phyloP scores from a whole-genome alignment of 345 rosid species.

The Eucalyptus caleyi region DNA sequence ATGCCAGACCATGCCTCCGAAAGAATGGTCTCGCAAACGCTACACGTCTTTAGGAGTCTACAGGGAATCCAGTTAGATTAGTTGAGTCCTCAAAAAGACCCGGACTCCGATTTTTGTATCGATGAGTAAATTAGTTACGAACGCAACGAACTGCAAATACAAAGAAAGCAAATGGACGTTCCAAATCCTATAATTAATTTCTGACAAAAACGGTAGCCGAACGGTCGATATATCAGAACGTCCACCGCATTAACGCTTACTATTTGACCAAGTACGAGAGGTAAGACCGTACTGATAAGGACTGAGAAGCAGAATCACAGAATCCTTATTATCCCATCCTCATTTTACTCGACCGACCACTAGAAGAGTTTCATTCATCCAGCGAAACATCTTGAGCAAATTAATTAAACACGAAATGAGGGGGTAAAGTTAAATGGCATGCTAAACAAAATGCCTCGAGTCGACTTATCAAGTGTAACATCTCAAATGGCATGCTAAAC shows the following conservation, averaged over 20 bases:
- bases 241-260: not conserved
- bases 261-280: not conserved
- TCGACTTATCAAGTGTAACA: not conserved
- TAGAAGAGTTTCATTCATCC: not conserved
- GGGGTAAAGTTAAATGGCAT: not conserved
- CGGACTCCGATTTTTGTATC: not conserved
- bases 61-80: not conserved
- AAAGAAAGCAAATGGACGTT: not conserved
- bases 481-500: not conserved
- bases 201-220: not conserved
- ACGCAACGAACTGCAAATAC: not conserved
- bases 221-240: not conserved
- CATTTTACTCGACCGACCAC: not conserved
- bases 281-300: not conserved
- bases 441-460: not conserved
- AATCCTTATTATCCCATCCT: not conserved
- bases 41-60: not conserved
- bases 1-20: not conserved
- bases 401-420: not conserved
- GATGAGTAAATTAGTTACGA: not conserved
- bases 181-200: not conserved
- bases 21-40: not conserved
- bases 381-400: not conserved
- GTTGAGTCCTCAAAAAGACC: not conserved
- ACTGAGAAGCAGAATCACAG: not conserved